Evolutionary conservation across 306 rosid genomes (phyloP).

Genomic region (Glycyrrhiza uralensis): DNA sequence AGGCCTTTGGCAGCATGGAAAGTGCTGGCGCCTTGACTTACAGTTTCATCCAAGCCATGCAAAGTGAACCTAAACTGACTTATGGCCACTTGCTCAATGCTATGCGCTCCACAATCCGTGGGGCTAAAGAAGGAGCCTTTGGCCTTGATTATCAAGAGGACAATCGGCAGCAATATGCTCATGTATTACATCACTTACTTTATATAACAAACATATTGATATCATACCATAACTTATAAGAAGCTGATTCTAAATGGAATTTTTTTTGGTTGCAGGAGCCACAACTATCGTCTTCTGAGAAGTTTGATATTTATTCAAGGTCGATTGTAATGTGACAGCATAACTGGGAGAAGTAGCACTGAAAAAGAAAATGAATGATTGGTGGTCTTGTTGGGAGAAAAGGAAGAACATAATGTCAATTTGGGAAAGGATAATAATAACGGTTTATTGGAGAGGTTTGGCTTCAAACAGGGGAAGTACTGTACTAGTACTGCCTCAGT

Average conservation of each 20-base stretch:
- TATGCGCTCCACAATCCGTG: slow-evolving; percentile 48
- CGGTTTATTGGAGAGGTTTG: slow-evolving; percentile 6
- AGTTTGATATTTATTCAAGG: slow-evolving; percentile 43
- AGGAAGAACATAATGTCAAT: neutral
- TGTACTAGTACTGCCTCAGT: neutral
- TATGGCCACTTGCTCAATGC: slow-evolving; percentile 47
- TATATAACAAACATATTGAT: neutral
- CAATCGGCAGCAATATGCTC: slow-evolving; percentile 25
- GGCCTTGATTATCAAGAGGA: slow-evolving; percentile 22
- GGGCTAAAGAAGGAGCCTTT: slow-evolving; percentile 36
- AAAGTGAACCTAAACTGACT: slow-evolving; percentile 42
- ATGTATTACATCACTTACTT: slow-evolving; percentile 23
- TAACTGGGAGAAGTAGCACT: neutral
- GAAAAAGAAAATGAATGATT: neutral
- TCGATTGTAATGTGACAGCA: slow-evolving; percentile 26
- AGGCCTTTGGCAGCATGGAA: slow-evolving; percentile 48
- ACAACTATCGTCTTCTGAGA: slow-evolving; percentile 47
- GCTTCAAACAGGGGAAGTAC: neutral
- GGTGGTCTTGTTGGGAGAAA: neutral
- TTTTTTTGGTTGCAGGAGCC: slow-evolving; percentile 53
- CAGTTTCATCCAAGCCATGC: slow-evolving; percentile 56
- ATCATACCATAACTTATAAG: neutral
- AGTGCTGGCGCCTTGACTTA: slow-evolving; percentile 63
- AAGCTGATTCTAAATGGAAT: slow-evolving; percentile 15
- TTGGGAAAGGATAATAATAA: neutral